phyloP scores from a whole-genome alignment of 2,329 filamentous ascomycete genomes.

The Beauveria pseudobassiana region DNA sequence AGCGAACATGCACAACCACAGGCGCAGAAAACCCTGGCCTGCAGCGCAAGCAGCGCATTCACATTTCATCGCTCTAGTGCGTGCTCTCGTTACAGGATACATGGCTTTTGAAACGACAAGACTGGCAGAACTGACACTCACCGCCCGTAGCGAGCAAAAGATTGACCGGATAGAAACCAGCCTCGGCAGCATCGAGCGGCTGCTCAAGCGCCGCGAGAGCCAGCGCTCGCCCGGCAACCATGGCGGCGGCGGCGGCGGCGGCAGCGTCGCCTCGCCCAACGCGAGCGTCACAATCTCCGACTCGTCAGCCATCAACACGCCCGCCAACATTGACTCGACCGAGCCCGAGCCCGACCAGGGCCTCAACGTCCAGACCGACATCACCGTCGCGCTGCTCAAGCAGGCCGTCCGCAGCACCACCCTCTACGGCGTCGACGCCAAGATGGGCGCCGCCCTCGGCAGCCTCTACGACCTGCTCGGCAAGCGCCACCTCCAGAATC shows the following conservation, averaged over 20 bases:
- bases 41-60: conserved; percentile 46
- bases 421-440: conserved; percentile 36
- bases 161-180: conserved; percentile 41
- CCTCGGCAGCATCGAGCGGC: conserved; percentile 35
- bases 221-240: conserved; percentile 31
- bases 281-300: conserved; percentile 9
- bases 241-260: conserved; percentile 26
- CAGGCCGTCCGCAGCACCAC: conserved; percentile 41
- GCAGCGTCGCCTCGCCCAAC: conserved; percentile 15
- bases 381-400: conserved; percentile 47
- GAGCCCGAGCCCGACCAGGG: conserved; percentile 29
- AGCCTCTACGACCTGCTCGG: conserved; percentile 45
- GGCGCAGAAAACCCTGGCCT: conserved; percentile 47
- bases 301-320: conserved; percentile 9
- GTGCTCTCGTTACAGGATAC: conserved; percentile 17
- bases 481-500: conserved; percentile 32
- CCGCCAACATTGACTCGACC: conserved; percentile 6
- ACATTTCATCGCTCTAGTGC: conserved; percentile 55
- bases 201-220: conserved; percentile 31
- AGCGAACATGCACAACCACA: conserved; percentile 47
- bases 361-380: conserved; percentile 42
- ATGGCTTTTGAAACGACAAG: not conserved
- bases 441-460: conserved; percentile 46
- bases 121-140: not conserved
- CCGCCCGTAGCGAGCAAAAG: conserved; percentile 40